These are phyloP conservation scores for Chernovozyma sophiae-reginae DNA, from an alignment of 1,139 yeast genomes.

Conservation along the genomic window DNA sequence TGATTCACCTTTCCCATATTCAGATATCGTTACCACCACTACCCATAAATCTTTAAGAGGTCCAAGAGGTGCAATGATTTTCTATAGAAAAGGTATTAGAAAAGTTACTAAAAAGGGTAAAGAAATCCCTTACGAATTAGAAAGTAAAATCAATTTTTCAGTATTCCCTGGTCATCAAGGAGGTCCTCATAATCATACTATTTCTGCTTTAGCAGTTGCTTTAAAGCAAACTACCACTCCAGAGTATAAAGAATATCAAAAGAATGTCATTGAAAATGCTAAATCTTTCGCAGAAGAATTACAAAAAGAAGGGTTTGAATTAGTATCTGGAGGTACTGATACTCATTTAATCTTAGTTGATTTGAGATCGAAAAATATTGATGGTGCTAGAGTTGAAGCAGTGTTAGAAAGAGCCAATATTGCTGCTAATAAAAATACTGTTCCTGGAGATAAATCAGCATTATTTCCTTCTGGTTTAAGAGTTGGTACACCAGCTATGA, in stretches of 20 bases:
- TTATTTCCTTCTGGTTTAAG: slow-evolving; percentile 93
- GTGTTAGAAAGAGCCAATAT: slow-evolving; percentile 85
- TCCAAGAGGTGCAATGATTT: slow-evolving; percentile 98
- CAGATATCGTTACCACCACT: slow-evolving; percentile 95
- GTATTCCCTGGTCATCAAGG: slow-evolving; percentile 99
- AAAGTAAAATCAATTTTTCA: slow-evolving; percentile 86
- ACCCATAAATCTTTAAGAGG: slow-evolving; percentile 97
- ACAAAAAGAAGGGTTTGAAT: slow-evolving; percentile 60
- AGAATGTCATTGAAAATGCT: slow-evolving; percentile 78
- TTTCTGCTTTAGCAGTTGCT: slow-evolving; percentile 92
- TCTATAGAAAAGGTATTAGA: slow-evolving; percentile 89
- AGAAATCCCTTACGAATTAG: slow-evolving; percentile 82
- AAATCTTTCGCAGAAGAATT: slow-evolving; percentile 70
- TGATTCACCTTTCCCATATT: slow-evolving; percentile 87
- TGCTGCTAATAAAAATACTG: slow-evolving; percentile 93
- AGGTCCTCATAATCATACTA: slow-evolving; percentile 98
- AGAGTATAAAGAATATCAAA: slow-evolving; percentile 82
- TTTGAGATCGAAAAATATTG: slow-evolving; percentile 78
- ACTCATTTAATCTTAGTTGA: slow-evolving; percentile 87
- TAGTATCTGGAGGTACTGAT: slow-evolving; percentile 93
- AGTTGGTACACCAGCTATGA: slow-evolving; percentile 98
- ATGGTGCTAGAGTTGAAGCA: slow-evolving; percentile 94
- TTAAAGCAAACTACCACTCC: slow-evolving; percentile 85
- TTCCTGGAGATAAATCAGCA: slow-evolving; percentile 95
- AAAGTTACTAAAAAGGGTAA: slow-evolving; percentile 83